phyloP scores from a whole-genome alignment of 345 rosid species.

The Salix koriyanagi region DNA sequence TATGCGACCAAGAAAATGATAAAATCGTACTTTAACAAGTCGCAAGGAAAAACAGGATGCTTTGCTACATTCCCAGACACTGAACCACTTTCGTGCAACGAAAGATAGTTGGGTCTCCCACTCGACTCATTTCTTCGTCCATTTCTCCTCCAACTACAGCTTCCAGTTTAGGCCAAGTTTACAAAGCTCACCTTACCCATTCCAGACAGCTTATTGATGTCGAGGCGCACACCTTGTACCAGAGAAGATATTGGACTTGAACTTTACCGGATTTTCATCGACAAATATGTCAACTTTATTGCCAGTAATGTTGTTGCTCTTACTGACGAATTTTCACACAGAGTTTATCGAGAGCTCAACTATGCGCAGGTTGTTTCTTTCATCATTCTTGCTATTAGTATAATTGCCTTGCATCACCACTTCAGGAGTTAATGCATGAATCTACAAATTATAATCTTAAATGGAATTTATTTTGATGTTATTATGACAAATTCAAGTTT shows the following conservation, averaged over 20 bases:
- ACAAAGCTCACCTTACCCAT: slow-evolving; percentile 78
- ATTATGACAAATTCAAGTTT: not conserved
- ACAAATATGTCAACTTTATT: slow-evolving; percentile 70
- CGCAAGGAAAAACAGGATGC: slow-evolving; percentile 55
- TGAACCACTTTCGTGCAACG: slow-evolving; percentile 86
- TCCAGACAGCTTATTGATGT: slow-evolving; percentile 85
- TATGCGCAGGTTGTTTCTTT: slow-evolving; percentile 73
- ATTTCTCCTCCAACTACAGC: slow-evolving; percentile 92
- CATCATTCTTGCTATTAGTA: not conserved
- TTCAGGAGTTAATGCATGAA: not conserved
- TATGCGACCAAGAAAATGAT: not conserved
- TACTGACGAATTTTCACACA: slow-evolving; percentile 80
- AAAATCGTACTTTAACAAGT: not conserved
- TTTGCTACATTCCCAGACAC: slow-evolving; percentile 89
- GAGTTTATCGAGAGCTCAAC: slow-evolving; percentile 95
- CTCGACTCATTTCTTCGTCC: slow-evolving; percentile 61
- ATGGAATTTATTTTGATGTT: not conserved
- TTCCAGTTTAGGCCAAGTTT: slow-evolving; percentile 96
- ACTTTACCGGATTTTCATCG: slow-evolving; percentile 69
- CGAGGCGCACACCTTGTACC: slow-evolving; percentile 90
- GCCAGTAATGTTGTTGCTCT: slow-evolving; percentile 81
- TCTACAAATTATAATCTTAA: not conserved
- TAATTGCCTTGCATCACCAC: not conserved
- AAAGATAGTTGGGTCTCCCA: slow-evolving; percentile 68
- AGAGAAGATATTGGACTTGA: slow-evolving; percentile 91